Conservation (phyloP, 1,284 basidiomycete species). For the Cryptococcus sp. region DNA sequence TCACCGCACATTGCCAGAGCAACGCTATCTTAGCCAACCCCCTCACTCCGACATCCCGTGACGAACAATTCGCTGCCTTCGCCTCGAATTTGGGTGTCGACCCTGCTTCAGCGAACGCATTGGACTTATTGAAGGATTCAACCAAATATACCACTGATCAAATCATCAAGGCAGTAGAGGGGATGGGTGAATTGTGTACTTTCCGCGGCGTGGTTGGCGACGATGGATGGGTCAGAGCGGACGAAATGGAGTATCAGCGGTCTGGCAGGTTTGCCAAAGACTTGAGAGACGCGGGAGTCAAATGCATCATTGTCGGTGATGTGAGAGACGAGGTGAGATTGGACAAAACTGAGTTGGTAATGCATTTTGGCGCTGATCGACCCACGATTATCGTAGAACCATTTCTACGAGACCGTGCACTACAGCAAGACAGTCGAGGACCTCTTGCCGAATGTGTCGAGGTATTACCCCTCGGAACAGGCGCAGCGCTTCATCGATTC, state of each 20-base stretch:
- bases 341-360: no score
- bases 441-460: slow-evolving; percentile 61
- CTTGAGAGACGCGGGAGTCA: slow-evolving; percentile 62
- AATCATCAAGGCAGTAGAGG: slow-evolving; percentile 62
- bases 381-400: slow-evolving; percentile 37
- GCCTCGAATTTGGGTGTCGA: slow-evolving; percentile 62
- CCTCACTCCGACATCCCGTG: slow-evolving; percentile 59
- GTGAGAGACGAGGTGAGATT: slow-evolving; percentile 71
- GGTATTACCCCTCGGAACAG: slow-evolving; percentile 63
- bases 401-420: slow-evolving; percentile 69
- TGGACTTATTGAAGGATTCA: slow-evolving; percentile 60
- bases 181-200: slow-evolving; percentile 57
- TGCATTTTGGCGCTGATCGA: no score
- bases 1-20: slow-evolving; percentile 66
- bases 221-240: slow-evolving; percentile 60
- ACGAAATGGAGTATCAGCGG: slow-evolving; percentile 68
- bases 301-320: slow-evolving; percentile 65
- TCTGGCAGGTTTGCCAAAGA: slow-evolving; percentile 61
- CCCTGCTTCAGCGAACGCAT: slow-evolving; percentile 57
- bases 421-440: slow-evolving; percentile 58
- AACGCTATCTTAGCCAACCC: slow-evolving; percentile 64
- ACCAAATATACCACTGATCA: slow-evolving; percentile 56
- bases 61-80: slow-evolving; percentile 64
- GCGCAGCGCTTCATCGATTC: slow-evolving; percentile 57
- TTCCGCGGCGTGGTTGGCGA: slow-evolving; percentile 67